These are phyloP conservation scores for Chamaecyparis obtusa DNA, from an alignment of 75 land plant genomes.

Conservation along the genomic window DNA sequence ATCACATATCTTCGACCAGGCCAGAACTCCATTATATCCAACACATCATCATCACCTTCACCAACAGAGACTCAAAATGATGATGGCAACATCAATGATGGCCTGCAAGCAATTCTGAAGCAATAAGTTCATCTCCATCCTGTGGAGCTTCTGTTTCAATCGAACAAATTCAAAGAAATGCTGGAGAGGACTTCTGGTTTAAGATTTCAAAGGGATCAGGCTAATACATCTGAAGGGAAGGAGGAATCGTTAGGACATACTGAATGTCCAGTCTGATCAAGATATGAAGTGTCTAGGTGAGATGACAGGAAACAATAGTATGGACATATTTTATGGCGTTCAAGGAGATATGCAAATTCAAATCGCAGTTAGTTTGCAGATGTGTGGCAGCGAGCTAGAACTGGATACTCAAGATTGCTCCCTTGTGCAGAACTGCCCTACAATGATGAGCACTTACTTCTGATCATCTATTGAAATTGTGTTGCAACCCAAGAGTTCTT, in stretches of 20 bases:
- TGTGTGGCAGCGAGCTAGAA: slow-evolving; percentile 1
- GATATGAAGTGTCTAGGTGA: background rate
- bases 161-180: slow-evolving; percentile 49
- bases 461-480: background rate
- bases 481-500: too few species aligned
- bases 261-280: background rate
- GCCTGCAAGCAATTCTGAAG: too few species aligned
- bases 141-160: slow-evolving; percentile 50
- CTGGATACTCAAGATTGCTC: slow-evolving; percentile 4
- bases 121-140: background rate
- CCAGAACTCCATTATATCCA: background rate
- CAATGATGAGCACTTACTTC: background rate
- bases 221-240: background rate
- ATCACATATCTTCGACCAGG: slow-evolving; percentile 63
- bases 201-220: background rate
- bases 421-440: background rate
- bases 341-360: slow-evolving; percentile 2
- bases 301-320: background rate
- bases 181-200: slow-evolving; percentile 32
- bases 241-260: slow-evolving; percentile 2
- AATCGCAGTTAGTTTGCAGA: background rate
- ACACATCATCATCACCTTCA: too few species aligned
- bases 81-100: background rate
- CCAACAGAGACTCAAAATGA: background rate
- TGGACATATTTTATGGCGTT: slow-evolving; percentile 1